These are phyloP conservation scores for Saposhnikovia divaricata DNA, from an alignment of 129 eudicot species.

Conservation along the genomic window DNA sequence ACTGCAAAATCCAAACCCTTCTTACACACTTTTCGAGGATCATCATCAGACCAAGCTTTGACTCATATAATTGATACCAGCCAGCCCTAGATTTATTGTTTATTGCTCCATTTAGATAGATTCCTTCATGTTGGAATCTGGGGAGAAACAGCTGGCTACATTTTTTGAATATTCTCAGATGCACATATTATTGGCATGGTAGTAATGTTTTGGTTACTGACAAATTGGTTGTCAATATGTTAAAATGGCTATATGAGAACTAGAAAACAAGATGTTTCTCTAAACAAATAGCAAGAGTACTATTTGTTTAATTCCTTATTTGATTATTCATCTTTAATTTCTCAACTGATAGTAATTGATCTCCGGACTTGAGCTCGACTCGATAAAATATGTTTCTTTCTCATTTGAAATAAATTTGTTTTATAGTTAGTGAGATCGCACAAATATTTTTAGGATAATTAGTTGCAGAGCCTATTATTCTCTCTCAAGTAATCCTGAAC, in stretches of 20 bases:
- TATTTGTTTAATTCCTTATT: not conserved
- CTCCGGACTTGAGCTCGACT: not conserved
- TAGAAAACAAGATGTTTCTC: not conserved
- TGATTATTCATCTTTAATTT: not conserved
- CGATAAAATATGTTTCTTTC: too few species aligned
- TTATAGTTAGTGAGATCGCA: too few species aligned
- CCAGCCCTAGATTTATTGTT: not conserved
- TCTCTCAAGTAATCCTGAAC: too few species aligned
- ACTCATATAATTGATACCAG: not conserved
- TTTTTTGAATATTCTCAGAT: not conserved
- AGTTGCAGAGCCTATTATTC: too few species aligned
- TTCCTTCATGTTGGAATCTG: constrained; percentile 1
- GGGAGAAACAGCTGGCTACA: constrained; percentile 1
- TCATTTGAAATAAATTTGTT: too few species aligned
- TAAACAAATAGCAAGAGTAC: not conserved
- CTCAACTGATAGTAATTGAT: not conserved
- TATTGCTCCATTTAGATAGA: constrained; percentile 1
- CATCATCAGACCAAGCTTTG: constrained; percentile 2
- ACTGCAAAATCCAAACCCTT: not conserved
- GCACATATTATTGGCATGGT: not conserved
- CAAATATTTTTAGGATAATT: too few species aligned
- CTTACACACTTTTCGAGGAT: not conserved
- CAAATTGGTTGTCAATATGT: not conserved
- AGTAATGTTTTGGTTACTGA: not conserved
- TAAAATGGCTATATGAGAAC: not conserved